Percentiles rank a stretch among this genome's conserved stretches.
Evolutionary conservation across 2,329 filamentous ascomycete genomes (phyloP).

Genomic region (Xylariaceae sp.): DNA sequence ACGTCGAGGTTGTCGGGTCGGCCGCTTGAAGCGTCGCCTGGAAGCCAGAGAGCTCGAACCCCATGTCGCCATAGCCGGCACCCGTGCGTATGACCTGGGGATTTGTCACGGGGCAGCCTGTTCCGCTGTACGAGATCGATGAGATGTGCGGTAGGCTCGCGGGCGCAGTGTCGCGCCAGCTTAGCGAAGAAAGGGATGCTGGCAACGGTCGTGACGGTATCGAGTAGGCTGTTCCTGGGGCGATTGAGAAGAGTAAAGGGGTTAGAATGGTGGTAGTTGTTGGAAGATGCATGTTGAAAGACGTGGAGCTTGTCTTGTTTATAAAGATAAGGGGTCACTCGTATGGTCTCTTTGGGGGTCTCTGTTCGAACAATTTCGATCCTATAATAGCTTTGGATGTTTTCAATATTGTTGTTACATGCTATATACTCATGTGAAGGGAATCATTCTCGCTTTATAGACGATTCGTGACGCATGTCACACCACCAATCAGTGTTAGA

Average conservation of each 20-base stretch:
- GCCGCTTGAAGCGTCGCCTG: constrained; percentile 20
- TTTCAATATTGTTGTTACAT: no score
- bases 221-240: constrained; percentile 16
- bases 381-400: no score
- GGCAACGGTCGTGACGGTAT: no score
- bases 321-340: no score
- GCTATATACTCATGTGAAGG: no score
- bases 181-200: no score
- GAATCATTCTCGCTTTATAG: constrained; percentile 12
- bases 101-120: constrained; percentile 33
- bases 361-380: no score
- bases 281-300: constrained; percentile 15
- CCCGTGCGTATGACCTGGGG: constrained; percentile 32
- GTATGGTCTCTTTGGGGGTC: no score
- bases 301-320: no score
- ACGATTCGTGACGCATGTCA: no score
- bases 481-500: no score
- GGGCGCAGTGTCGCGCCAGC: constrained; percentile 20
- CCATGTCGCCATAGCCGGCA: constrained; percentile 28
- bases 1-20: constrained; percentile 25
- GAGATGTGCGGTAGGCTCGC: constrained; percentile 27
- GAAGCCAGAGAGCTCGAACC: constrained; percentile 28
- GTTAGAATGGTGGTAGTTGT: constrained; percentile 17
- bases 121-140: constrained; percentile 35
- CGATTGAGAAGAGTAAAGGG: constrained; percentile 15